These are phyloP conservation scores for Tetrahymena malaccensis DNA, from an alignment of 73 alveolate genomes.

Conservation along the genomic window DNA sequence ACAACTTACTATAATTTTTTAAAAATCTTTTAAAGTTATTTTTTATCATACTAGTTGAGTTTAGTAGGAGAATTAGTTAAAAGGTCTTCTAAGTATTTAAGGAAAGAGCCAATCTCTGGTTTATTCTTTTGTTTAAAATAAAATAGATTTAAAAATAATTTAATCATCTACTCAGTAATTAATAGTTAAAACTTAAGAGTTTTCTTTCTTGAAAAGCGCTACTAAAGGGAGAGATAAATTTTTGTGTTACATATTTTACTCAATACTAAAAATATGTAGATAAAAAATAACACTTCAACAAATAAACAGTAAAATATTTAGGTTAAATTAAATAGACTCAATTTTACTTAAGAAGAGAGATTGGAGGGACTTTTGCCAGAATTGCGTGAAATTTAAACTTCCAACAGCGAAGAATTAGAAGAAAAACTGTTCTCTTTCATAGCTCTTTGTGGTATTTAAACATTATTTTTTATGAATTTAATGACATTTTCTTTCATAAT, in stretches of 20 bases:
- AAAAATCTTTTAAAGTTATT: background rate
- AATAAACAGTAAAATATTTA: background rate
- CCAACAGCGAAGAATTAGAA: background rate
- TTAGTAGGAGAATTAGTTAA: background rate
- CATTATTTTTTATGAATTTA: background rate
- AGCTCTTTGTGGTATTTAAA: background rate
- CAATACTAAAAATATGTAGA: background rate
- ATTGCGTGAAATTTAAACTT: background rate
- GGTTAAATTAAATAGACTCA: background rate
- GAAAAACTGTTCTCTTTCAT: background rate
- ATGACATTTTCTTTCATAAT: background rate
- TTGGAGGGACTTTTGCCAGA: background rate
- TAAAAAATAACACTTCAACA: background rate
- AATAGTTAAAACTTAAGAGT: background rate
- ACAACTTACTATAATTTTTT: background rate
- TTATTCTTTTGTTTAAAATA: background rate
- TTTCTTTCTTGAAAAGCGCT: background rate
- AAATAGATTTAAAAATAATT: background rate
- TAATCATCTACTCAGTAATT: background rate
- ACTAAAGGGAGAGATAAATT: no score
- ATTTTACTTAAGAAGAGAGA: background rate
- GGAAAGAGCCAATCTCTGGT: background rate
- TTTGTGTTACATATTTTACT: no score
- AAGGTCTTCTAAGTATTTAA: background rate
- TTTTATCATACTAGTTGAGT: background rate